phyloP scores from a whole-genome alignment of 768 basidiomycete species.

The Lactifluus echinatus region DNA sequence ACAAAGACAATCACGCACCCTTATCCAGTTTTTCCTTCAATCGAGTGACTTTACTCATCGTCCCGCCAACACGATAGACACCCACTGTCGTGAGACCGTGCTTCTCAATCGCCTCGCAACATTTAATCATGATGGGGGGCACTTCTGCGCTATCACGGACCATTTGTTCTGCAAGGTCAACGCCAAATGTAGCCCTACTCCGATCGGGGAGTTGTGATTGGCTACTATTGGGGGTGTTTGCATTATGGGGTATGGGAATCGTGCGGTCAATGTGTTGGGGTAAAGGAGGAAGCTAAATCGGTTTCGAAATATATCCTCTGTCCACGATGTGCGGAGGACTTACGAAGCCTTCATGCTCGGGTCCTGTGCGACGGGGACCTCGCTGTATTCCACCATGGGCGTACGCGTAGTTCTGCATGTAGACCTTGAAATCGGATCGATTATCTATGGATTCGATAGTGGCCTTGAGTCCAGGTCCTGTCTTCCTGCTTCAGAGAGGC shows the following conservation, averaged over 20 bases:
- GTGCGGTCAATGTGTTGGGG: slow-evolving; percentile 34
- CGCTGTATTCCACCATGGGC: slow-evolving; percentile 60
- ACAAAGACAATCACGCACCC: slow-evolving; percentile 39
- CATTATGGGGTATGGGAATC: slow-evolving; percentile 48
- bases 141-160: slow-evolving; percentile 83
- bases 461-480: slow-evolving; percentile 70
- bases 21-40: slow-evolving; percentile 80
- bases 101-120: slow-evolving; percentile 86
- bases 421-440: slow-evolving; percentile 87
- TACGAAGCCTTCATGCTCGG: slow-evolving; percentile 89
- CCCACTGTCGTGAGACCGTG: slow-evolving; percentile 79
- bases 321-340: slow-evolving; percentile 30
- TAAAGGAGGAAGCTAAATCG: slow-evolving; percentile 15
- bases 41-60: slow-evolving; percentile 74
- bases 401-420: slow-evolving; percentile 96
- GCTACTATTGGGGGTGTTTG: slow-evolving; percentile 26
- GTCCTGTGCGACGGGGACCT: slow-evolving; percentile 84
- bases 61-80: slow-evolving; percentile 91
- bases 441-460: slow-evolving; percentile 91
- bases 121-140: slow-evolving; percentile 80
- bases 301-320: not conserved
- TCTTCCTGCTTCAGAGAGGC: not conserved
- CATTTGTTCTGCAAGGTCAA: slow-evolving; percentile 92
- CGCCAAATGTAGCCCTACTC: slow-evolving; percentile 80
- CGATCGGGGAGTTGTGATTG: slow-evolving; percentile 40